These are phyloP conservation scores for Rhododendron mucronatum DNA, from an alignment of 148 eudicot genomes.

Conservation along the genomic window DNA sequence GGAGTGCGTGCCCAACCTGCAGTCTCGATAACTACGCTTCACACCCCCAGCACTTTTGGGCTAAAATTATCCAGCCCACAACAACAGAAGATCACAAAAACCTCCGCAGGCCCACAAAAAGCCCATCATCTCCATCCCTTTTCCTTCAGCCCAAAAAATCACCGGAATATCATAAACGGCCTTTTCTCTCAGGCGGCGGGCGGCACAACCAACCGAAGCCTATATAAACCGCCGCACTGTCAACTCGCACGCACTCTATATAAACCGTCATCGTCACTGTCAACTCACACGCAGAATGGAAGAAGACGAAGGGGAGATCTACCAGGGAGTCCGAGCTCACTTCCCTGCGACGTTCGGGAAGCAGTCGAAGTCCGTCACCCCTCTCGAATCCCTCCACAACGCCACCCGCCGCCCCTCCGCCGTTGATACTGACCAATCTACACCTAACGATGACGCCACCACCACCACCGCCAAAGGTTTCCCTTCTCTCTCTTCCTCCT, in stretches of 20 bases:
- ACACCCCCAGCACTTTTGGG: background rate
- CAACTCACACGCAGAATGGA: background rate
- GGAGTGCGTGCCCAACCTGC: too few relatives aligned
- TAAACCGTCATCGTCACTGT: too few relatives aligned
- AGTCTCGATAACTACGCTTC: background rate
- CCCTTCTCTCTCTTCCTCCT: constrained; percentile 50
- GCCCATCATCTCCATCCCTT: background rate
- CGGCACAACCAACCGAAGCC: background rate
- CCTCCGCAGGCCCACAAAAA: background rate
- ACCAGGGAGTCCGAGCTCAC: constrained; percentile 64
- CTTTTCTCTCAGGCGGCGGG: background rate
- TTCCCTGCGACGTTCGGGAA: constrained; percentile 76
- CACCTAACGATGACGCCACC: background rate
- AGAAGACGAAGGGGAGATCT: constrained; percentile 70
- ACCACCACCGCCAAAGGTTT: constrained; percentile 11
- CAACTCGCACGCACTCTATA: background rate
- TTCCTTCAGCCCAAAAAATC: background rate
- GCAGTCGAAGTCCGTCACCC: constrained; percentile 59
- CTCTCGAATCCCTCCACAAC: constrained; percentile 69
- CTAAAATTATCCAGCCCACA: background rate
- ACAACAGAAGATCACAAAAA: background rate
- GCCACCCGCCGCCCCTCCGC: constrained; percentile 60
- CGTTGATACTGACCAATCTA: background rate
- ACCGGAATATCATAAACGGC: background rate
- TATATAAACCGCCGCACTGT: background rate